phyloP scores from a whole-genome alignment of 2,329 filamentous ascomycete species.

The Arthrobotrys musiformis region DNA sequence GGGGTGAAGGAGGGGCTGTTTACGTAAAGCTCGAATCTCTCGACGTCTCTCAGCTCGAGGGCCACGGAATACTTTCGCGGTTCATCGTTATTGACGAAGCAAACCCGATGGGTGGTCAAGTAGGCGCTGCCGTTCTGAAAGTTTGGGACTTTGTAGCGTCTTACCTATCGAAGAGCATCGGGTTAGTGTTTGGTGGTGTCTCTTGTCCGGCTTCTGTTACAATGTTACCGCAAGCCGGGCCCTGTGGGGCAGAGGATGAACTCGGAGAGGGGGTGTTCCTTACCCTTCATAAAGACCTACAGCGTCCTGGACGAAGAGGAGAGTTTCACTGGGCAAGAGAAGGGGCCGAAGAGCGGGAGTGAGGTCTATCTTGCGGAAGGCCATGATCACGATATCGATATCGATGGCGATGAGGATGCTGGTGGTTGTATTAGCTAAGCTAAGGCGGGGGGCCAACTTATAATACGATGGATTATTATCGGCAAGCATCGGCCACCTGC shows the following conservation, averaged over 20 bases:
- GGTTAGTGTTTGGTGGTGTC: slow-evolving; percentile 26
- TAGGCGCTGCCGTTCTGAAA: slow-evolving; percentile 97
- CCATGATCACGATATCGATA: slow-evolving; percentile 36
- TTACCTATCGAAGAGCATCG: slow-evolving; percentile 63
- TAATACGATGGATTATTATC: not conserved
- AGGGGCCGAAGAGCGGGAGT: slow-evolving; percentile 95
- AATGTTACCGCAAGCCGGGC: slow-evolving; percentile 2
- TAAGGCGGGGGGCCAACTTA: no score
- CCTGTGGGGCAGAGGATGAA: not conserved
- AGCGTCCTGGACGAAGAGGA: slow-evolving; percentile 96
- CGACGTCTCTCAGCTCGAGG: slow-evolving; percentile 88
- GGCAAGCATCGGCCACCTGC: slow-evolving; percentile 49
- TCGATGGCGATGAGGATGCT: not conserved
- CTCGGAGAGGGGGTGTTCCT: slow-evolving; percentile 61
- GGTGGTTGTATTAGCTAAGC: not conserved
- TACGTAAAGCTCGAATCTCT: slow-evolving; percentile 89
- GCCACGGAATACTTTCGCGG: slow-evolving; percentile 85
- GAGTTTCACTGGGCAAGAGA: slow-evolving; percentile 89
- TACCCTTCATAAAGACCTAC: slow-evolving; percentile 98
- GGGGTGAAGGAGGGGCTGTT: not conserved
- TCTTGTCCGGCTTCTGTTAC: slow-evolving; percentile 7
- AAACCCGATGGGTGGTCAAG: slow-evolving; percentile 91
- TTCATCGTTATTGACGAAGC: slow-evolving; percentile 90
- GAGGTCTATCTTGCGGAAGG: slow-evolving; percentile 74
- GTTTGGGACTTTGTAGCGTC: slow-evolving; percentile 92